Evolutionary conservation across 75 land plant genomes (phyloP).

Genomic region (Chamaecyparis obtusa): DNA sequence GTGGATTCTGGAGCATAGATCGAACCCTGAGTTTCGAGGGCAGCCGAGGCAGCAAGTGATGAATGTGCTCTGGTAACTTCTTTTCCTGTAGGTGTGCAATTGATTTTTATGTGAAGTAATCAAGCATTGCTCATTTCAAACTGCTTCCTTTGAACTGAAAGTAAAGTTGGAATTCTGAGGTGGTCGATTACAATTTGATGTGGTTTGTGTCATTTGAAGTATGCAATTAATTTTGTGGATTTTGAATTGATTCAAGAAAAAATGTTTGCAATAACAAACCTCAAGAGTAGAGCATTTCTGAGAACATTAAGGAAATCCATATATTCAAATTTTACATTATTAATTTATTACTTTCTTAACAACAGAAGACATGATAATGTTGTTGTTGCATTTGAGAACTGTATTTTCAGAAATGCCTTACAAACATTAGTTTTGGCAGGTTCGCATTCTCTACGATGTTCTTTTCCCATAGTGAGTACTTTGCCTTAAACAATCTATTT

Average conservation of each 20-base stretch:
- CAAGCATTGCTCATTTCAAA: neutral
- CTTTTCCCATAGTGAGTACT: slow-evolving; percentile 75
- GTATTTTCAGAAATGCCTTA: neutral
- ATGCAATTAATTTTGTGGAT: neutral
- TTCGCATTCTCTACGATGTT: slow-evolving; percentile 87
- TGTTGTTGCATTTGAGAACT: neutral
- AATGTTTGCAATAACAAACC: no score
- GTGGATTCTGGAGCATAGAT: slow-evolving; percentile 45
- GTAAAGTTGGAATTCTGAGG: neutral
- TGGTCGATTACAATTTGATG: neutral
- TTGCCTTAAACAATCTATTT: neutral
- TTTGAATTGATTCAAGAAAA: neutral
- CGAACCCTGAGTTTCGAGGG: slow-evolving; percentile 40
- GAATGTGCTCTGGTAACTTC: slow-evolving; percentile 27
- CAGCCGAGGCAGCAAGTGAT: slow-evolving; percentile 30
- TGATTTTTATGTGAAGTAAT: neutral
- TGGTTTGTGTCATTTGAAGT: neutral
- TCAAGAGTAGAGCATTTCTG: neutral
- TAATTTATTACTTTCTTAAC: neutral
- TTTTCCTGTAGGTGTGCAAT: neutral
- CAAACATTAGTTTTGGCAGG: slow-evolving; percentile 47
- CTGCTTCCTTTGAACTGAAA: neutral
- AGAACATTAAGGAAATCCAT: neutral
- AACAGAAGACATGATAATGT: neutral
- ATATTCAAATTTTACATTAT: neutral